These are phyloP conservation scores for Thielaviopsis musarum DNA, from an alignment of 2,329 filamentous ascomycete genomes.

Conservation along the genomic window DNA sequence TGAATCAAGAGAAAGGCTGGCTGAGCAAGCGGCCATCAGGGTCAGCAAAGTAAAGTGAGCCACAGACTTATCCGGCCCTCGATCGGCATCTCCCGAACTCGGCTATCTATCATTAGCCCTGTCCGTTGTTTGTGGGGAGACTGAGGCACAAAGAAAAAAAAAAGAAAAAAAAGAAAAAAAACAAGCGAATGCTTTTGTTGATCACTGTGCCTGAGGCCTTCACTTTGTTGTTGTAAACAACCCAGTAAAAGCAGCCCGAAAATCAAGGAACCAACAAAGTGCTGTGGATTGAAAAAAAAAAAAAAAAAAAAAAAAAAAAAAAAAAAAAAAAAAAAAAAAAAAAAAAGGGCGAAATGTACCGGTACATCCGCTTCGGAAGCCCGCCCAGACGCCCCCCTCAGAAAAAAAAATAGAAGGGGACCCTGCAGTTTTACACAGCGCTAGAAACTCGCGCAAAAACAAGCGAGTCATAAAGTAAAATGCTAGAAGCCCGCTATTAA, in stretches of 20 bases:
- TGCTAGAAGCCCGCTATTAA: neutral
- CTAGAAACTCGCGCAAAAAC: neutral
- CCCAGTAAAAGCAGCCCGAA: no score
- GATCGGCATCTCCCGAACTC: neutral
- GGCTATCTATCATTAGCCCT: neutral
- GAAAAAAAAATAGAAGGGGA: neutral
- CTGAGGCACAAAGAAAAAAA: no score
- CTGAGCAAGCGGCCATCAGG: neutral
- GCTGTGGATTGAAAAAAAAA: no score
- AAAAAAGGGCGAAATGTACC: neutral
- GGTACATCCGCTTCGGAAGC: neutral
- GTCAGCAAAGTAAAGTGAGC: neutral
- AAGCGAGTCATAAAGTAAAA: neutral
- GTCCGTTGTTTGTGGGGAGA: neutral
- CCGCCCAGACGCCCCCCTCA: no score
- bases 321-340: no score
- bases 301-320: no score
- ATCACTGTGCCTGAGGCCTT: no score
- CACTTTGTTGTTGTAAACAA: no score
- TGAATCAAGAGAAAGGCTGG: neutral
- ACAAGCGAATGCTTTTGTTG: neutral
- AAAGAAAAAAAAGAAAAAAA: no score
- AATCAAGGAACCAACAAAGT: no score
- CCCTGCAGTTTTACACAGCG: neutral
- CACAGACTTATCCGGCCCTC: neutral